These are phyloP conservation scores for Polytrichum formosum DNA, from an alignment of 225 moss, liverwort and hornwort genomes.

Conservation along the genomic window DNA sequence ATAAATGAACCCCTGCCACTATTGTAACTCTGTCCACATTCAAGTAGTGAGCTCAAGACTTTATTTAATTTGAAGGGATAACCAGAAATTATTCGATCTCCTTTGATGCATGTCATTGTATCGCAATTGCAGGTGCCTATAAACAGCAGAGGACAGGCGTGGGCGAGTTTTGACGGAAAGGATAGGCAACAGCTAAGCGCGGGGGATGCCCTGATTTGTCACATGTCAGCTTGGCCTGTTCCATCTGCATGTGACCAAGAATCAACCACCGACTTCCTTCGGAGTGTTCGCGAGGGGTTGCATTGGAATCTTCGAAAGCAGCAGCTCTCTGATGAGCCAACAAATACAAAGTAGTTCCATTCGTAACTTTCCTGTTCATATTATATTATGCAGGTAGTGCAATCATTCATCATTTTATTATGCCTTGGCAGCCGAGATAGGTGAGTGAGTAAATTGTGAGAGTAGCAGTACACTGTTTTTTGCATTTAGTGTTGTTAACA, in stretches of 20 bases:
- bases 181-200: slow-evolving; percentile 66
- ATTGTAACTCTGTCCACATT: no score
- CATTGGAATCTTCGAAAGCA: slow-evolving; percentile 95
- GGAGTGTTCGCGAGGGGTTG: slow-evolving; percentile 82
- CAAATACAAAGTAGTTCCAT: not conserved
- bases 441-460: no score
- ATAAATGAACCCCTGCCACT: no score
- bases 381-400: no score
- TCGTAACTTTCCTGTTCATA: not conserved
- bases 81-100: no score
- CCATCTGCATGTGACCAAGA: slow-evolving; percentile 84
- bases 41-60: no score
- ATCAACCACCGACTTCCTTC: slow-evolving; percentile 78
- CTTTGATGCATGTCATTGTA: slow-evolving; percentile 1
- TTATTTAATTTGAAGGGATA: no score
- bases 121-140: slow-evolving; percentile 45
- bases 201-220: slow-evolving; percentile 85
- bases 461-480: no score
- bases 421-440: no score
- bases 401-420: no score
- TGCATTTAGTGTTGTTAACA: no score
- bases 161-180: slow-evolving; percentile 98
- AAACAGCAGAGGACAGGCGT: slow-evolving; percentile 71
- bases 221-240: slow-evolving; percentile 97
- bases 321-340: slow-evolving; percentile 37